Evolutionary conservation across 2,329 filamentous ascomycete genomes (phyloP), one percentile per base, ranked within the genome.

Genomic region (Aureobasidium sp.): DNA sequence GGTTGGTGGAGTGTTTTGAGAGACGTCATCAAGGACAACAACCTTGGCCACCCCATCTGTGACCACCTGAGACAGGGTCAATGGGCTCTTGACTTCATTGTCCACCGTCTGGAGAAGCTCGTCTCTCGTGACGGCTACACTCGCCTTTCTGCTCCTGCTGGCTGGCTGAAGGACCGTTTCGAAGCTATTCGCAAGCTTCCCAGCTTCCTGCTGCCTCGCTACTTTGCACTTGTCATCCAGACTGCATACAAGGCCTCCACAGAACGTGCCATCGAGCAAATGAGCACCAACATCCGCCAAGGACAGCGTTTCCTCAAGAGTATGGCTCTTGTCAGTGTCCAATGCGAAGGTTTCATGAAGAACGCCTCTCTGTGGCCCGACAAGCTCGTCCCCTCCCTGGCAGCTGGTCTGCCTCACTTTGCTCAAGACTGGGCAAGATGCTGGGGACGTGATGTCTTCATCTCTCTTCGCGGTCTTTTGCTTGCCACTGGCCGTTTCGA

Each of bases 361-460:
- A 96, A 91, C 14, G 92, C 89, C 2, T 97, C 93, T 0, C 78
- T 99, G 12, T 97, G 91, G 82, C 93, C 94, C 0, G 83, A 87
- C 67, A 93, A 90, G 73, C 79, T 84, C 22, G 91, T 96, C 0
- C 90, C 93, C 1, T 93, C 89, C 53, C 81, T 99, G 68, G 93
- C 94, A 20, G 94, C 94, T 36, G 94, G 94, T 17, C 78, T 99
- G 51, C 94, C 94, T 39, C 94, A 99, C 75, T 99, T 99, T 71
- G 85, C 94, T 0, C 88, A 90, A 9, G 88, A 91, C 69, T 99
- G 94, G 92, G 92, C 93, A 55, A 85, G 94, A 69, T 97, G 93
- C 75, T 99, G 94, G 94, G 94, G 95, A 8, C 87, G 94, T 62
- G 94, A 99, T 73, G 91, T 97, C 14, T 97, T 97, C 74, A 99